Base-by-base conservation (phyloP, 2,329 filamentous ascomycete species). In the Neurospora sp. region DNA sequence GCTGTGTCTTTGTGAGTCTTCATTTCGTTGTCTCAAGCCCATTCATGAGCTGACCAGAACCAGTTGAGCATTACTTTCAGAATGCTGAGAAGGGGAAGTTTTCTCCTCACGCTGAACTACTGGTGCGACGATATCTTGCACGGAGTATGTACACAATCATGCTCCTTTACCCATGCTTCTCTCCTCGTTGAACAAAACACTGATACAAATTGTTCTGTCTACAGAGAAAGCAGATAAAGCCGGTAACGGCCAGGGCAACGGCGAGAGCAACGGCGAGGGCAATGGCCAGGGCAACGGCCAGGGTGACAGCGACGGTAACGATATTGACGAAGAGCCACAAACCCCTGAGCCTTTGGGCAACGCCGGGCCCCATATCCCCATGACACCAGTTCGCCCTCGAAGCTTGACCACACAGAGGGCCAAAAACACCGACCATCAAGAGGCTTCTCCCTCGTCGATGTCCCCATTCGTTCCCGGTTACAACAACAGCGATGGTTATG, bases 41-140 rank as follows among this genome's bases (percentile, higher is more conserved):
- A 1, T 19, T 23, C 36, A 8, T 33, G 28, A 23, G 36, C 57
- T 67, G 15, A 66, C 33, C 10, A 12, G 66, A 23, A 33, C 15
- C 36, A 79, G 78, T 77, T 36, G 78, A 80, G 69, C 79, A 80
- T 39, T 78, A 73, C 66, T 79, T 77, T 41, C 76, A 78, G 40
- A 80, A 79, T 40, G 71, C 73, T 2, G 68, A 73, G 8, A 71
- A 74, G 8, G 67, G 70, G 12, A 71, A 71, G 0, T 74, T 73
- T 46, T 79, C 78, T 0, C 77, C 72, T 5, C 69, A 73, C 17
- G 71, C 67, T 1, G 68, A 62, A 62, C 12, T 33, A 17, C 4
- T 62, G 28, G 52, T 62, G 23, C 52, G 52, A 17, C 23, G 28
- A 17, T n/a, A 62, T 4, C 52, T 62, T 8, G 6, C 23, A 1